Conservation (phyloP, 129 eudicot genomes). For the Mikania micrantha region DNA sequence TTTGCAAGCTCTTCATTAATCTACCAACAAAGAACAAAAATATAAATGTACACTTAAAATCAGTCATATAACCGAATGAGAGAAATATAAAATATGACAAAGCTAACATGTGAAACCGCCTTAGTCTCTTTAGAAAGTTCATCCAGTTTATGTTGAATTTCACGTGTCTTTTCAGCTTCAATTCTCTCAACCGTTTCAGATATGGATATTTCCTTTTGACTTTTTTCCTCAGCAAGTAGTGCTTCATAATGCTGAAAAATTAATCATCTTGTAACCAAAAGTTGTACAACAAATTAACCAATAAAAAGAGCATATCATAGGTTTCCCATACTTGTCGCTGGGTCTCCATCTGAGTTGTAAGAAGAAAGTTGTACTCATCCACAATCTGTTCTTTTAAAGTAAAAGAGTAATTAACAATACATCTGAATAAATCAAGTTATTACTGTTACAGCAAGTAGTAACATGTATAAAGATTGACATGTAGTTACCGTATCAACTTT, state of each 20-base stretch:
- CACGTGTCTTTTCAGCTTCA: slow-evolving; percentile 40
- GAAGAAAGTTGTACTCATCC: slow-evolving; percentile 89
- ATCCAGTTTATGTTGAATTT: slow-evolving; percentile 46
- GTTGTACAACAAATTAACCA: background rate
- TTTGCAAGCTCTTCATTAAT: slow-evolving; percentile 58
- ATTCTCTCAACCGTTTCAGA: slow-evolving; percentile 54
- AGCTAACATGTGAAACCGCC: slow-evolving; percentile 44
- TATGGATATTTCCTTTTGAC: slow-evolving; percentile 47
- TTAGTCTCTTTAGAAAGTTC: slow-evolving; percentile 48
- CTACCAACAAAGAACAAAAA: slow-evolving; percentile 35
- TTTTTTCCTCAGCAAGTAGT: slow-evolving; percentile 64
- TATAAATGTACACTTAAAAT: background rate
- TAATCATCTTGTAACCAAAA: background rate
- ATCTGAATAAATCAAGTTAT: background rate
- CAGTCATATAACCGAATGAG: background rate
- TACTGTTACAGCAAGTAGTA: background rate
- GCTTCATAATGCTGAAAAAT: slow-evolving; percentile 67
- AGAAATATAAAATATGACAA: background rate
- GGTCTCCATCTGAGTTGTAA: slow-evolving; percentile 78
- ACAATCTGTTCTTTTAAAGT: slow-evolving; percentile 33
- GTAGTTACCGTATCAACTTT: slow-evolving; percentile 68
- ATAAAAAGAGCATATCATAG: background rate
- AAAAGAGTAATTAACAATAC: slow-evolving; percentile 1
- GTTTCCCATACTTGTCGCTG: slow-evolving; percentile 72
- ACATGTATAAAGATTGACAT: background rate